Conservation (phyloP, 129 eudicot genomes). For the Cynara cardunculus region DNA sequence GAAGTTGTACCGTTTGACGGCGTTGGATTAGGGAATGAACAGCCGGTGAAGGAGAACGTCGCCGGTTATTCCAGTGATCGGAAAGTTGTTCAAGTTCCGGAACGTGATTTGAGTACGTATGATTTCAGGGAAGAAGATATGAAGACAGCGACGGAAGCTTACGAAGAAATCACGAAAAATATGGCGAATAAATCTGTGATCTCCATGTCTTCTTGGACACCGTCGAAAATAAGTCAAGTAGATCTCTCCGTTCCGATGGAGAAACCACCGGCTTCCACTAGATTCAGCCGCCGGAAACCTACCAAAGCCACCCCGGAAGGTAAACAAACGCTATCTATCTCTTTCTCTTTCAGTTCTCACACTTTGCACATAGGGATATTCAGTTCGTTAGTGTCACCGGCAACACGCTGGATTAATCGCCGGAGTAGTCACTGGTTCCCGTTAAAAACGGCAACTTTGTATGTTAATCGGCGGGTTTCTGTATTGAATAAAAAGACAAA, state of each 20-base stretch:
- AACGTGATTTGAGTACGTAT: constrained; percentile 2
- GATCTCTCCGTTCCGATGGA: constrained; percentile 25
- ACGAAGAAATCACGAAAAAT: constrained; percentile 23
- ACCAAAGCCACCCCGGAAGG: constrained; percentile 58
- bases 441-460: not conserved
- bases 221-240: not conserved
- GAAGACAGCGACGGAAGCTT: constrained; percentile 26
- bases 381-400: not conserved
- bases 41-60: not conserved
- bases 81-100: constrained; percentile 11
- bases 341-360: not conserved
- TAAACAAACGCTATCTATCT: constrained; percentile 10
- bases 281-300: constrained; percentile 55
- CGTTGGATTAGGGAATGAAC: not conserved
- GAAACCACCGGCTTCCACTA: constrained; percentile 66
- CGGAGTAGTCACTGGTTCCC: not conserved
- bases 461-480: not conserved
- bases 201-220: constrained; percentile 26
- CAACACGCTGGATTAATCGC: not conserved
- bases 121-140: constrained; percentile 5
- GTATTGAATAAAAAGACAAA: constrained; percentile 19
- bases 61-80: not conserved
- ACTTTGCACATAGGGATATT: not conserved
- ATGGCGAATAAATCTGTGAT: constrained; percentile 34
- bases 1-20: constrained; percentile 2